Percentiles rank a stretch among this genome's conserved stretches.
phyloP scores from a whole-genome alignment of 306 rosid genomes.

The Vigna mungo region DNA sequence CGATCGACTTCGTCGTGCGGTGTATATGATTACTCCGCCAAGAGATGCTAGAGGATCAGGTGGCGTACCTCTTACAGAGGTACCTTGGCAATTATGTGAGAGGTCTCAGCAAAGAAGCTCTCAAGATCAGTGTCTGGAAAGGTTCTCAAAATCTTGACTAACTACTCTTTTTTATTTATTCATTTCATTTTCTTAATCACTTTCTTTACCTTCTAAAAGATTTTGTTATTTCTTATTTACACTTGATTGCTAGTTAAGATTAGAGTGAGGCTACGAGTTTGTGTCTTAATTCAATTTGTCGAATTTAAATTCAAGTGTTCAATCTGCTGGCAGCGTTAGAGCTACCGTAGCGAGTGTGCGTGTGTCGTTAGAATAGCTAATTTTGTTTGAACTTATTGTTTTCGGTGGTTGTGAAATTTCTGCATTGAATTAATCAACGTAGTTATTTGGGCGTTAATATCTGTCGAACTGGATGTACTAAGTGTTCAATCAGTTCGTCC shows the following conservation, averaged over 20 bases:
- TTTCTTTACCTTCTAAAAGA: not conserved
- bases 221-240: conserved; percentile 6
- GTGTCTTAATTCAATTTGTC: not conserved
- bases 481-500: conserved; percentile 29
- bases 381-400: conserved; percentile 6
- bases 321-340: conserved; percentile 23
- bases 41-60: conserved; percentile 99
- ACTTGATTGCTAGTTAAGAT: conserved; percentile 43
- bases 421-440: conserved; percentile 2
- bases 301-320: conserved; percentile 19
- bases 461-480: not conserved
- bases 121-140: conserved; percentile 97
- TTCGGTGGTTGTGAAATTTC: conserved; percentile 28
- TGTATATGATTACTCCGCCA: conserved; percentile 45
- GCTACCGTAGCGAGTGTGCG: not conserved
- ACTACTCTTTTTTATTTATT: not conserved
- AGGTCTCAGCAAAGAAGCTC: conserved; percentile 95
- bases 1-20: conserved; percentile 35
- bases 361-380: not conserved
- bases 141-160: conserved; percentile 51
- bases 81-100: conserved; percentile 96
- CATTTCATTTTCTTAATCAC: not conserved
- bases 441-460: conserved; percentile 18
- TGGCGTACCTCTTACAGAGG: conserved; percentile 90
- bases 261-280: conserved; percentile 25